Evolutionary conservation across 2,329 filamentous ascomycete species (phyloP), one percentile per base, ranked within the genome.

Genomic region (Cladorrhinum sp.): DNA sequence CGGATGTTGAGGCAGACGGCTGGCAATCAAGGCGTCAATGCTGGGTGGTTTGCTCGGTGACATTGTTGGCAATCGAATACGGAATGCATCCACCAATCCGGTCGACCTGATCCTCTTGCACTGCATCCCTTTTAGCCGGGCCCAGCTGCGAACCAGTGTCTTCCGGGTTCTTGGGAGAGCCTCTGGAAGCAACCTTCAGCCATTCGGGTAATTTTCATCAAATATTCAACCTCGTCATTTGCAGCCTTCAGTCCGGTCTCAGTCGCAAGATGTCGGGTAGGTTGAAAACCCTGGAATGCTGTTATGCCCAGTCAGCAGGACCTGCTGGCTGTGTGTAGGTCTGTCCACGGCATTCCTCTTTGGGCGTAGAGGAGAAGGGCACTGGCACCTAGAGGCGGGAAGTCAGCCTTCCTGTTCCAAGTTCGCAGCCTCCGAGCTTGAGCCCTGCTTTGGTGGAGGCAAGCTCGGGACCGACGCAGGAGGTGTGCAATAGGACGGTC

Each of bases 151-250:
- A 53, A 30, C 55, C 53, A 52, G 55, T 23, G 49, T 14, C 30
- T 54, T 60, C 65, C 63, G 61, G 61, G 67, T 66, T 56, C 60
- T 52, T 64, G 65, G 62, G 46, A 33, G 21, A 8, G 51, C 33
- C 56, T 28, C 56, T 24, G 2, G 57, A 48, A 52, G n/a, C 7
- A 46, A 6, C 49, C 39, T n/a, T 59, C 49, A 8, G 30, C 62
- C 61, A 63, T 53, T 67, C 66, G 67, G 65, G 58, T 52, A 64
- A 39, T 68, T 66, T 58, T 55, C 30, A 36, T n/a, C n/a, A n/a
- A n/a, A n/a, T n/a, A n/a, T n/a, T n/a, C 49, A 18, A 20, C 49
- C 26, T 62, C 55, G 60, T 51, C 18, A 55, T 50, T 56, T 60
- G 20, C 39, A 59, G 58, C 51, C 51, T 62, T 52, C 9, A 14